Evolutionary conservation across 306 rosid genomes (phyloP).

Genomic region (Morella rubra): DNA sequence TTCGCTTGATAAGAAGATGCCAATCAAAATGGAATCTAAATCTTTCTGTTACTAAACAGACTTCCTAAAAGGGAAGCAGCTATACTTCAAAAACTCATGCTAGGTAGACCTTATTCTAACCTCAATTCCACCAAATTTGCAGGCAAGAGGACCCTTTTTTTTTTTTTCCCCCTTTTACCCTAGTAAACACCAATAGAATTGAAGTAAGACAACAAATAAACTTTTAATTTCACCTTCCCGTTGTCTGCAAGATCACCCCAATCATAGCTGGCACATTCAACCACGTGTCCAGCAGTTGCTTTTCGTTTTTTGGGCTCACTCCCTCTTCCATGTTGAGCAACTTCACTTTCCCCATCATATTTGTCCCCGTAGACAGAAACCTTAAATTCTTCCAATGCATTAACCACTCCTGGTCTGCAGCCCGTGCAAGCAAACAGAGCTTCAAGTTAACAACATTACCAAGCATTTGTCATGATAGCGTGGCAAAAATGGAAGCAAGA

Average conservation of each 20-base stretch:
- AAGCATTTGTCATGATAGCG: constrained; percentile 5
- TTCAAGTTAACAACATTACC: constrained; percentile 11
- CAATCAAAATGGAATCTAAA: not conserved
- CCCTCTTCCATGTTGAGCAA: constrained; percentile 36
- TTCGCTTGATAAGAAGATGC: not conserved
- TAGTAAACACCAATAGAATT: not conserved
- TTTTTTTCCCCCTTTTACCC: not conserved
- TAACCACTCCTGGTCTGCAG: constrained; percentile 74
- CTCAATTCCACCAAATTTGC: not conserved
- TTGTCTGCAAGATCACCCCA: constrained; percentile 83
- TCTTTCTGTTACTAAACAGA: not conserved
- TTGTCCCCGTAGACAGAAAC: constrained; percentile 73
- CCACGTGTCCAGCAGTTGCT: constrained; percentile 59
- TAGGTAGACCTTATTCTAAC: not conserved
- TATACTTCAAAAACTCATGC: not conserved
- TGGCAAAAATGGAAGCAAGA: constrained; percentile 15
- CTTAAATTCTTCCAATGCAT: constrained; percentile 77
- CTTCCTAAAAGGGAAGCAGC: not conserved
- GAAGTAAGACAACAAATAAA: constrained; percentile 15
- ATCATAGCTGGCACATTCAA: constrained; percentile 58
- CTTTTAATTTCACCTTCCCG: constrained; percentile 65
- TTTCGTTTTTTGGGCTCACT: constrained; percentile 72
- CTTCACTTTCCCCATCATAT: constrained; percentile 55
- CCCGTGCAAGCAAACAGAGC: constrained; percentile 26
- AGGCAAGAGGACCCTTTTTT: not conserved